phyloP scores from a whole-genome alignment of 352 stramenopile genomes.

The Pythium brachiatum region DNA sequence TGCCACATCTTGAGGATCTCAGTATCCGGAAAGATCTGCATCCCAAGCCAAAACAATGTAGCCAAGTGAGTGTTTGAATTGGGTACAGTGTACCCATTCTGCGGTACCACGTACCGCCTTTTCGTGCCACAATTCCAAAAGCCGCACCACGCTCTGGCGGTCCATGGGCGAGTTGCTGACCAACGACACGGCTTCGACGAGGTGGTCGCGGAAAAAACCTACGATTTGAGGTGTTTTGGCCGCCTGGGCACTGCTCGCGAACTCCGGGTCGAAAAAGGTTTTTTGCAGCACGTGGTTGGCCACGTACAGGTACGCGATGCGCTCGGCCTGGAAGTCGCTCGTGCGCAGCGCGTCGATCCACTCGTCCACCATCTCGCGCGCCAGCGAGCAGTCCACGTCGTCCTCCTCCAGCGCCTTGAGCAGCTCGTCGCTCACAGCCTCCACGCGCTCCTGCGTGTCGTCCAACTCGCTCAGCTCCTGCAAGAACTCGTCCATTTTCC shows the following conservation, averaged over 20 bases:
- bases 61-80: slow-evolving; percentile 11
- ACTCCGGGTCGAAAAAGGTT: slow-evolving; percentile 38
- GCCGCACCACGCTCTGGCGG: slow-evolving; percentile 64
- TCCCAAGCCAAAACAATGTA: slow-evolving; percentile 2
- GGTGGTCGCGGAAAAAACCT: slow-evolving; percentile 29
- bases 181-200: slow-evolving; percentile 75
- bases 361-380: slow-evolving; percentile 51
- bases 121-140: slow-evolving; percentile 78
- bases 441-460: slow-evolving; percentile 81
- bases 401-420: slow-evolving; percentile 39
- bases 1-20: slow-evolving; percentile 76
- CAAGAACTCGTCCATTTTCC: slow-evolving; percentile 67
- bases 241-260: neutral
- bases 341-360: slow-evolving; percentile 66
- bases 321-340: slow-evolving; percentile 78
- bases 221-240: slow-evolving; percentile 21
- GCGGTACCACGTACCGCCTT: slow-evolving; percentile 40
- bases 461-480: slow-evolving; percentile 75
- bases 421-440: slow-evolving; percentile 77
- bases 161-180: slow-evolving; percentile 86
- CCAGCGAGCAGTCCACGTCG: slow-evolving; percentile 27
- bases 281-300: slow-evolving; percentile 86
- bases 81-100: neutral
- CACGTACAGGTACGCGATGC: slow-evolving; percentile 80
- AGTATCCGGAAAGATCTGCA: slow-evolving; percentile 41